These are phyloP conservation scores for Blastobotrys malaysiensis DNA, from an alignment of 1,139 yeast species.

Conservation along the genomic window DNA sequence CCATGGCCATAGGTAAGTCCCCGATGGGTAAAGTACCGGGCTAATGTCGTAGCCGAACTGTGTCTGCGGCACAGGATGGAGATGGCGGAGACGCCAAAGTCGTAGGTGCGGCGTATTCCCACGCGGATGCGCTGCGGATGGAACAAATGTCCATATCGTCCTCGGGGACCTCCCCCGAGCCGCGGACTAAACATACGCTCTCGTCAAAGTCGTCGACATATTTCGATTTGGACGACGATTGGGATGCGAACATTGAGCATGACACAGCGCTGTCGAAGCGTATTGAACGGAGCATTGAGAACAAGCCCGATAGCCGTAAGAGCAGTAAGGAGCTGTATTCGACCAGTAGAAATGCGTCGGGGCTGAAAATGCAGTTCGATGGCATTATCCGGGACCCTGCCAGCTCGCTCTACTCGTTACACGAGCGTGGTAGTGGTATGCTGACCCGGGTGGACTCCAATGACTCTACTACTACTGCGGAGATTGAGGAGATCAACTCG, in stretches of 20 bases:
- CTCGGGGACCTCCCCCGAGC: neutral
- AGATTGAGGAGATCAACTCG: slow-evolving; percentile 54
- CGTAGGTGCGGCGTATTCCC: slow-evolving; percentile 42
- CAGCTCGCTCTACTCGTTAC: slow-evolving; percentile 34
- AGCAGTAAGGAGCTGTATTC: slow-evolving; percentile 17
- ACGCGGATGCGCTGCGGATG: slow-evolving; percentile 29
- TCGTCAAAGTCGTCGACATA: slow-evolving; percentile 19
- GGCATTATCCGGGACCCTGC: slow-evolving; percentile 38
- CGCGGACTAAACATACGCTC: neutral
- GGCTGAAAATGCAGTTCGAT: slow-evolving; percentile 33
- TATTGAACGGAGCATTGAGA: slow-evolving; percentile 31
- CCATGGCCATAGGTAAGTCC: slow-evolving; percentile 3
- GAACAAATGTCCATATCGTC: neutral
- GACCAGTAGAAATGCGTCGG: slow-evolving; percentile 18
- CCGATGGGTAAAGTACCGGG: neutral
- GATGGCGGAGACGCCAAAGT: slow-evolving; percentile 31
- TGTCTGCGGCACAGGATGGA: neutral
- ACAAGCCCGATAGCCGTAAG: slow-evolving; percentile 7
- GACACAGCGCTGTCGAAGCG: slow-evolving; percentile 35
- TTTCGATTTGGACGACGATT: slow-evolving; percentile 75
- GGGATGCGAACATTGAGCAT: slow-evolving; percentile 82
- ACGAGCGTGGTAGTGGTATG: slow-evolving; percentile 25
- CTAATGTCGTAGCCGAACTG: neutral
- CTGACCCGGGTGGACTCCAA: slow-evolving; percentile 9
- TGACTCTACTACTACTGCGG: slow-evolving; percentile 33